Percentiles rank a stretch among this genome's conserved stretches.
phyloP scores from a whole-genome alignment of 2,329 filamentous ascomycete genomes.

The Sporothrix brasiliensis region DNA sequence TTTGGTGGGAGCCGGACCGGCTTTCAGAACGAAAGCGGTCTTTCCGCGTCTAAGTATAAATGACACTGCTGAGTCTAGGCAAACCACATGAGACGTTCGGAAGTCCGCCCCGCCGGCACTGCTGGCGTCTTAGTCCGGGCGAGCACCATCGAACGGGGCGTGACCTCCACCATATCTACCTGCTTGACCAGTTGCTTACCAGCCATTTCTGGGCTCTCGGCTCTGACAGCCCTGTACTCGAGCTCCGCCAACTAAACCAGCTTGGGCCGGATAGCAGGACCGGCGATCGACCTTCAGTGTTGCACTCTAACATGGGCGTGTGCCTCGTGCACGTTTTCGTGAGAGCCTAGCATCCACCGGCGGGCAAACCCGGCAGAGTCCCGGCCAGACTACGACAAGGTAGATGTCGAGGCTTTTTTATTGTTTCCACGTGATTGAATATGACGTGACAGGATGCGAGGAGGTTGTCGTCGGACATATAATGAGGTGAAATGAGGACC shows the following conservation, averaged over 20 bases:
- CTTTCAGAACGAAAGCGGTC: neutral
- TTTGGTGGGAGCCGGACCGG: slow-evolving; percentile 13
- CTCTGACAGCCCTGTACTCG: neutral
- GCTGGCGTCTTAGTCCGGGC: slow-evolving; percentile 5
- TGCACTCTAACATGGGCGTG: slow-evolving; percentile 9
- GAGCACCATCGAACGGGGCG: too few relatives aligned
- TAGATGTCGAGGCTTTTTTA: neutral
- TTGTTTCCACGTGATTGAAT: slow-evolving; percentile 12
- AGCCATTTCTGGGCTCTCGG: neutral
- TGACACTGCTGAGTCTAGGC: neutral
- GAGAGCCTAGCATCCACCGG: neutral
- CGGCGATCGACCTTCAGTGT: slow-evolving; percentile 15
- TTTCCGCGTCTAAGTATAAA: neutral
- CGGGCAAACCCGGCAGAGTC: neutral
- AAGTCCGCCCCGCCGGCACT: slow-evolving; percentile 15
- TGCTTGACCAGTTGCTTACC: neutral
- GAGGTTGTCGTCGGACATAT: neutral
- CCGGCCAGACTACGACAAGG: neutral
- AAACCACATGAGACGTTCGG: neutral
- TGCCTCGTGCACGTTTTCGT: slow-evolving; percentile 13
- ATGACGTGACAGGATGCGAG: neutral
- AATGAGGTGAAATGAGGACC: neutral
- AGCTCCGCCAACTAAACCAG: neutral
- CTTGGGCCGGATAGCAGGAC: slow-evolving; percentile 23
- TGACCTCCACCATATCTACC: neutral